Base-by-base conservation (phyloP, 805 yeast species). In the Candida germanica region DNA sequence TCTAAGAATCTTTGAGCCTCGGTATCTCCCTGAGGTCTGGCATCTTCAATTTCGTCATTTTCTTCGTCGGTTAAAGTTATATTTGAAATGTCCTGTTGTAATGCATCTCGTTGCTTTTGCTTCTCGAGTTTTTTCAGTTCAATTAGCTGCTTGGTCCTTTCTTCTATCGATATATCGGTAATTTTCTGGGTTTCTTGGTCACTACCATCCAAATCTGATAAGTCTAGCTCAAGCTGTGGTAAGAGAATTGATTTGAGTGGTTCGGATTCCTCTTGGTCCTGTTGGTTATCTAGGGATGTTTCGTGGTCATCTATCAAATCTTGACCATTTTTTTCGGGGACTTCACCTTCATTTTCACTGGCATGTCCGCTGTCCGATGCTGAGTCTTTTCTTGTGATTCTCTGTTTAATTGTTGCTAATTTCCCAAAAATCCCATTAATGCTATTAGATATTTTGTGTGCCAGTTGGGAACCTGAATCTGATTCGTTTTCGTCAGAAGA, bases 41-140 rank as follows among this genome's bases (percentile, higher is more conserved):
- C 12, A 9, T 35, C 39, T 20, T 35, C 43, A n/a, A 21, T 34
- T 28, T 61, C 46, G 26, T 64, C 72, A 14, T 59, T 46, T 36
- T 67, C 72, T 39, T 66, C 72, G 33, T 66, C 71, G 2, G 69
- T 61, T 17, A 66, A 47, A 1, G 71, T 46, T 2, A 51, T 47
- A 25, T 47, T 54, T 0, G 63, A 40, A 16, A 66, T 49, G 26
- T 67, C 71, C 2, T 56, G 57, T 32, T 59, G 59, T 17, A 64
- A 35, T 42, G 46, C 26, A 44, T 47, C 34, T 23, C 33, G 39
- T 24, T 40, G 35, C 32, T 46, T 32, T 18, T 46, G 15, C 21
- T 56, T 35, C 38, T 47, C 42, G 19, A 42, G 37, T 18, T 51
- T 44, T 27, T 53, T 51, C 21, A 37, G 35, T 29, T 50, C 51